Percentiles rank a stretch among this genome's conserved stretches.
Evolutionary conservation across 306 rosid species (phyloP).

Genomic region (Acmispon strigosus): DNA sequence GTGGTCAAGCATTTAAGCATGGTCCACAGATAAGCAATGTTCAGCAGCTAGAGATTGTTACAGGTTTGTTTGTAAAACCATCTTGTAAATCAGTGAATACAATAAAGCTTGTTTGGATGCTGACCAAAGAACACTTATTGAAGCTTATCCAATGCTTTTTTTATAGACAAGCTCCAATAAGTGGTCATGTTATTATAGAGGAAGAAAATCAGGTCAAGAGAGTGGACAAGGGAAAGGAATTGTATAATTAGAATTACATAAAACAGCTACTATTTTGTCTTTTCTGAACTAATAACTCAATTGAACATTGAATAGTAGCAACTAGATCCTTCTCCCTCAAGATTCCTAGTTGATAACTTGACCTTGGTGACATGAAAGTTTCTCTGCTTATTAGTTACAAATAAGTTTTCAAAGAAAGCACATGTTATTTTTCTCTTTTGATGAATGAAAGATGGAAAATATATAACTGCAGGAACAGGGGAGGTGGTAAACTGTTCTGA

Average conservation of each 20-base stretch:
- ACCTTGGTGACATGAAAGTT: background rate
- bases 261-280: slow-evolving; percentile 3
- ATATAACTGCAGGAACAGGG: slow-evolving; percentile 74
- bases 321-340: background rate
- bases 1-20: slow-evolving; percentile 91
- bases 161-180: no score
- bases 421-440: background rate
- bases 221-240: background rate
- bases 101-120: background rate
- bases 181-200: no score
- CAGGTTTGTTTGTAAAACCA: slow-evolving; percentile 50
- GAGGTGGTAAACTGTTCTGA: slow-evolving; percentile 66
- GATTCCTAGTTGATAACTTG: slow-evolving; percentile 13
- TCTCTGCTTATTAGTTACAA: background rate
- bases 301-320: background rate
- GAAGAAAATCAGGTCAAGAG: background rate
- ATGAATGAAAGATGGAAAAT: background rate
- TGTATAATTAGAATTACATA: no score
- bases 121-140: no score
- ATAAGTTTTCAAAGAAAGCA: background rate
- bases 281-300: slow-evolving; percentile 3
- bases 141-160: no score
- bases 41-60: slow-evolving; percentile 83
- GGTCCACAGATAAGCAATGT: slow-evolving; percentile 99
- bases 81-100: background rate